These are phyloP conservation scores for Pyrus betulifolia DNA, from an alignment of 306 rosid species.

Conservation along the genomic window DNA sequence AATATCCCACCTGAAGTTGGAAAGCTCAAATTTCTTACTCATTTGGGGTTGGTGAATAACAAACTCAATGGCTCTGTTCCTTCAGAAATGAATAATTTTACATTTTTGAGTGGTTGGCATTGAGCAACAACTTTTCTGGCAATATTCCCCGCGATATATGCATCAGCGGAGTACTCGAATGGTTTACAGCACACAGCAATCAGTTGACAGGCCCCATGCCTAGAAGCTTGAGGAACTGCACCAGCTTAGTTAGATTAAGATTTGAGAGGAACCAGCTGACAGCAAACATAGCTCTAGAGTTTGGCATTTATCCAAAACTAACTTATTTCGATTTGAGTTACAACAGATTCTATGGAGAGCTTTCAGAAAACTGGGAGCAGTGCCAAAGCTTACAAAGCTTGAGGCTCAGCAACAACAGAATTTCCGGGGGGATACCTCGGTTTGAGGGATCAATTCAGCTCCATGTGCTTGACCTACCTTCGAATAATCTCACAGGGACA, in stretches of 20 bases:
- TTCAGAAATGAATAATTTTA: neutral
- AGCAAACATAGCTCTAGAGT: conserved; percentile 28
- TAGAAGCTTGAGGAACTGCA: conserved; percentile 14
- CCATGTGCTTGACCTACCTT: conserved; percentile 17
- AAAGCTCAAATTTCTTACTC: neutral
- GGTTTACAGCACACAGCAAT: conserved; percentile 1
- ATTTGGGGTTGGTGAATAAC: neutral
- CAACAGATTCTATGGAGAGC: conserved; percentile 6
- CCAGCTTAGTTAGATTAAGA: conserved; percentile 21
- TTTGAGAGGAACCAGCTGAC: conserved; percentile 14
- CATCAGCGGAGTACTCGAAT: neutral
- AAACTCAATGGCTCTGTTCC: neutral
- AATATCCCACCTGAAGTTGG: conserved; percentile 5
- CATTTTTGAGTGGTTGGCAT: neutral
- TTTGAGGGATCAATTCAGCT: conserved; percentile 7
- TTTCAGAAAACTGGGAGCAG: conserved; percentile 5
- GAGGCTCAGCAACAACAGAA: conserved; percentile 4
- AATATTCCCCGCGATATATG: neutral
- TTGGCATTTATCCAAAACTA: conserved; percentile 30
- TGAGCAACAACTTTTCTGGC: neutral
- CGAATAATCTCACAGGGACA: conserved; percentile 18
- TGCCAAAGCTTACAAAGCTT: conserved; percentile 3
- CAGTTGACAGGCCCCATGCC: conserved; percentile 6
- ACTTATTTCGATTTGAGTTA: conserved; percentile 12
- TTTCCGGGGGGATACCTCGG: conserved; percentile 9